Evolutionary conservation across 257 asterid species (phyloP), one percentile per base, ranked within the genome.

Genomic region (Solanum sitiens): DNA sequence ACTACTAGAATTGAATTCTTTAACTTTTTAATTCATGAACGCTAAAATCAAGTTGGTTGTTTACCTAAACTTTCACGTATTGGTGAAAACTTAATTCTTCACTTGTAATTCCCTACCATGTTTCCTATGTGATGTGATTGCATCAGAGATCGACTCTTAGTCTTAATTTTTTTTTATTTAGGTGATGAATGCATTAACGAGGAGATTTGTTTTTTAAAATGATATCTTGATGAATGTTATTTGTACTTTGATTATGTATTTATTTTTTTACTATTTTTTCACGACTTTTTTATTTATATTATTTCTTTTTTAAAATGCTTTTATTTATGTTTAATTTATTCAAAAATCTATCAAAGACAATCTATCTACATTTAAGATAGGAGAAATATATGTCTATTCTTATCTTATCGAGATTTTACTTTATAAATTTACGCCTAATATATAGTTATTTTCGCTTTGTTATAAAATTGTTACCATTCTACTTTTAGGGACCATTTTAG

Each of bases 361-460:
- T 7, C 12, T 20, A 53, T 18, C 4, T 56, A 56, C 1, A 1
- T 4, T 7, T 10, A 23, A 6, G 1, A 23, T 61, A 61, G 7
- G 3, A 1, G 2, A 21, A 61, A 9, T 14, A 0, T 23, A 9
- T 23, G 30, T 11, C 16, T n/a, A 0, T 2, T 11, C 1, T 5
- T 4, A 65, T 11, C 1, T 65, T 65, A 2, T 10, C 0, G 1
- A 65, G 0, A 65, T 4, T 63, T 0, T 4, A 63, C 32, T 63
- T 63, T 23, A 23, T 23, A 23, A 63, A 10, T 23, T 23, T 63
- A 63, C 16, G 11, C 3, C 4, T 18, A 63, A 11, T n/a, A n/a
- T 65, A n/a, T 65, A 2, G 0, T 23, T 63, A 4, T 63, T 10
- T n/a, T n/a, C 7, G 2, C 13, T 4, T 4, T 2, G n/a, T 23